These are phyloP conservation scores for Plasmodium malariae DNA, from an alignment of 169 alveolate species.

Conservation along the genomic window DNA sequence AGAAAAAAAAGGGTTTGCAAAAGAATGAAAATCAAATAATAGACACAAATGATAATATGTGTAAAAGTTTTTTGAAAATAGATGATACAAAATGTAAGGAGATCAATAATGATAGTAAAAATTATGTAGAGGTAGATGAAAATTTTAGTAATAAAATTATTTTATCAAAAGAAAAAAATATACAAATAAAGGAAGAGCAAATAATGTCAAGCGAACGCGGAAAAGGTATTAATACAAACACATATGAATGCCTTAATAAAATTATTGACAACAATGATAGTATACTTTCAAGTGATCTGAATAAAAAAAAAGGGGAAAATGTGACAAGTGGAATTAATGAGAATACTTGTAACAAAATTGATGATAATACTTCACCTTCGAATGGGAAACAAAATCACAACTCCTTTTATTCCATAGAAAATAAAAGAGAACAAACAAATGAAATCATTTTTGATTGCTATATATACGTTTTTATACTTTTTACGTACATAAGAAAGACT, in stretches of 20 bases:
- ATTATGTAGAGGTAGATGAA: not conserved
- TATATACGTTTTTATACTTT: constrained; percentile 51
- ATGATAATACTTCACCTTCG: not conserved
- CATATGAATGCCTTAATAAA: not conserved
- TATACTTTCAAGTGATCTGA: not conserved
- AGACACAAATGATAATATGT: not conserved
- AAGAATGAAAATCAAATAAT: not conserved
- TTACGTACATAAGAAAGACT: constrained; percentile 24
- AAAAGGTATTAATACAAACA: not conserved
- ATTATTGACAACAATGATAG: not conserved
- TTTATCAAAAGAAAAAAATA: no score
- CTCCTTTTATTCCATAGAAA: not conserved
- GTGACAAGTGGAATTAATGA: not conserved
- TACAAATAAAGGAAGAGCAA: not conserved
- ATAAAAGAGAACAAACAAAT: constrained; percentile 1
- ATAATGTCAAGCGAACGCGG: not conserved
- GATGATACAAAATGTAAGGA: not conserved
- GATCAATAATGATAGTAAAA: not conserved
- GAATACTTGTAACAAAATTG: not conserved
- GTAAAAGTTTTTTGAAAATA: not conserved
- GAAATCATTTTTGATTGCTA: constrained; percentile 44
- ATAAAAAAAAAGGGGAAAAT: not conserved
- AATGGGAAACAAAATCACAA: not conserved
- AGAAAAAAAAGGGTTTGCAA: not conserved
- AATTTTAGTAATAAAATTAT: not conserved